phyloP scores from a whole-genome alignment of 257 asterid species.

The Dorcoceras hygrometricum region DNA sequence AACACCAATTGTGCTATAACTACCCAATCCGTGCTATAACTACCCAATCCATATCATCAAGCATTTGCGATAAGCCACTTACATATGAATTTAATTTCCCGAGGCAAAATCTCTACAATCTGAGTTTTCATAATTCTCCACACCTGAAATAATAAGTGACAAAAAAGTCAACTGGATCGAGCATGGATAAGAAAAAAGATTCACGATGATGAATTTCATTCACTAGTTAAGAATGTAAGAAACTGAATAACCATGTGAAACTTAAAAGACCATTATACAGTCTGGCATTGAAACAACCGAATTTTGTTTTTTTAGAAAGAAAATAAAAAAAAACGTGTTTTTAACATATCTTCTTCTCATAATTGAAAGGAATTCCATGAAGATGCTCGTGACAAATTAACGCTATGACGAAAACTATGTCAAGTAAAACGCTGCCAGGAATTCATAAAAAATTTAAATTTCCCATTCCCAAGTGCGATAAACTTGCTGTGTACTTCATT shows the following conservation, averaged over 20 bases:
- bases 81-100: conserved; percentile 73
- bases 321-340: not conserved
- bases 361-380: conserved; percentile 1
- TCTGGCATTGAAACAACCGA: not conserved
- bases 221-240: not conserved
- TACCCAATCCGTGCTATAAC: not conserved
- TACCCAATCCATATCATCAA: conserved; percentile 6
- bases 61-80: conserved; percentile 29
- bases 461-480: not conserved
- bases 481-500: not conserved
- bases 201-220: too few species aligned
- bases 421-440: not conserved
- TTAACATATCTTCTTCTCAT: conserved; percentile 13
- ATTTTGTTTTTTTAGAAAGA: too few species aligned
- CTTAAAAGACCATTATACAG: not conserved
- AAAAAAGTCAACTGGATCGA: conserved; percentile 2
- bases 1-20: too few species aligned
- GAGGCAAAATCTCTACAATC: conserved; percentile 70
- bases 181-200: not conserved
- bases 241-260: not conserved
- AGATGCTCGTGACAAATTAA: not conserved
- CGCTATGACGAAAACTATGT: not conserved
- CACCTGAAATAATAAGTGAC: conserved; percentile 35
- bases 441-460: too few species aligned
- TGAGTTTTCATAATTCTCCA: conserved; percentile 43